Evolutionary conservation across 208 protist genomes (phyloP), one percentile per base, ranked within the genome.

Genomic region (Acanthamoeba castellanii): DNA sequence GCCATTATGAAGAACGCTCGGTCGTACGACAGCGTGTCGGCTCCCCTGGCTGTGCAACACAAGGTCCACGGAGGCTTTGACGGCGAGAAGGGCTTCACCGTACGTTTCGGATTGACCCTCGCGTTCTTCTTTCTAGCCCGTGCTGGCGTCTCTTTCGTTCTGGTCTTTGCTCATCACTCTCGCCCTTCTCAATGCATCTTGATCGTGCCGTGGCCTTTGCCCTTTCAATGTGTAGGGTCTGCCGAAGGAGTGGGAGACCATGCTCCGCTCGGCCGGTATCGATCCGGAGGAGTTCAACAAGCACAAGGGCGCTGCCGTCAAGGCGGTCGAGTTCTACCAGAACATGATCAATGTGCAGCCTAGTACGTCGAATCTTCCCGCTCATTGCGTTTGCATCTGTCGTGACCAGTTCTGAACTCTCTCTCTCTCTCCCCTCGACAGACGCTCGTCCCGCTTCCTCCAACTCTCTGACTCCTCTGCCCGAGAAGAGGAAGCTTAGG

Each of bases 211-310:
- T 47, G 42, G 42, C 7, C 42, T 47, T 47, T 74, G 18, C 74
- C 20, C 37, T 18, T 27, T 1, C n/a, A 20, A 92, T 70, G 30
- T 30, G 8, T 13, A 95, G 94, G 96, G 96, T 45, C 87, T 97
- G 76, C 96, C 96, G 50, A 92, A 85, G 18, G 95, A 97, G 70
- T 97, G 96, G 96, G 96, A 96, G 50, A 92, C 88, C 9, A 94
- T 97, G n/a, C 81, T 97, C n/a, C 93, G 96, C 13, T 87, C 76
- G 22, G 81, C 78, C 42, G 93, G 93, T 76, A 95, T 97, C 64
- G 68, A 55, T 11, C 78, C 92, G 52, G 87, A 93, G 45, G 82
- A 90, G 34, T 59, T 90, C 52, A 68, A 59, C 47, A 68, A 90
- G 57, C 82, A 90, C 52, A 90, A 90, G 57, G 82, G 82, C 30